A percentile compares a stretch with the other conserved stretches of the same genome.
phyloP scores from a whole-genome alignment of 495 filamentous ascomycete species.

The Astrocystis sublimbata region DNA sequence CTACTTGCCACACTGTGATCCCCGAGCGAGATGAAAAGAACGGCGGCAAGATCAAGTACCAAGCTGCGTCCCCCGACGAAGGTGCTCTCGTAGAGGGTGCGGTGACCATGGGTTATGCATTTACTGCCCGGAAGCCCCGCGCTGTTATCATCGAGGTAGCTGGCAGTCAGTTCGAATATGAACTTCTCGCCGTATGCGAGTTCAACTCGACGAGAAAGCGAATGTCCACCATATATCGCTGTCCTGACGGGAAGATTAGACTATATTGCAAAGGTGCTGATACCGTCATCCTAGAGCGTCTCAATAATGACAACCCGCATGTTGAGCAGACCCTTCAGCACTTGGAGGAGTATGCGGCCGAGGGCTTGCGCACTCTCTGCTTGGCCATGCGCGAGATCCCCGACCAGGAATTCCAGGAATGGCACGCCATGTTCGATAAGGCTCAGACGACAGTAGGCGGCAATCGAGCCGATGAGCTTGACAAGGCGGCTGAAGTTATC shows the following conservation, averaged over 20 bases:
- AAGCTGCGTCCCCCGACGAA: conserved; percentile 97
- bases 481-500: conserved; percentile 95
- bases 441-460: conserved; percentile 89
- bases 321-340: conserved; percentile 88
- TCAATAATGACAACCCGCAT: conserved; percentile 76
- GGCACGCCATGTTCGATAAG: conserved; percentile 84
- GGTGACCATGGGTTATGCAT: conserved; percentile 78
- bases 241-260: conserved; percentile 92
- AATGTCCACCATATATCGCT: conserved; percentile 96
- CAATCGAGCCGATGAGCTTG: conserved; percentile 89
- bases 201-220: conserved; percentile 98
- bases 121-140: conserved; percentile 85
- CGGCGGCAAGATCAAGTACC: conserved; percentile 85
- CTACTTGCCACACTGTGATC: conserved; percentile 97
- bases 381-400: conserved; percentile 92
- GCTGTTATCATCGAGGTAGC: conserved; percentile 76
- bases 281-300: conserved; percentile 88
- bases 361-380: conserved; percentile 93
- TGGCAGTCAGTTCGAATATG: conserved; percentile 76
- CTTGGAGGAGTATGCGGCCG: conserved; percentile 95
- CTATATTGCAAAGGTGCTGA: conserved; percentile 97
- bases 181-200: conserved; percentile 93
- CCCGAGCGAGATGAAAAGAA: conserved; percentile 80
- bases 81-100: conserved; percentile 95
- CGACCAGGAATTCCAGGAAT: conserved; percentile 87